Base-by-base conservation (phyloP, 169 alveolate genomes). In the Plasmodium knowlesi region DNA sequence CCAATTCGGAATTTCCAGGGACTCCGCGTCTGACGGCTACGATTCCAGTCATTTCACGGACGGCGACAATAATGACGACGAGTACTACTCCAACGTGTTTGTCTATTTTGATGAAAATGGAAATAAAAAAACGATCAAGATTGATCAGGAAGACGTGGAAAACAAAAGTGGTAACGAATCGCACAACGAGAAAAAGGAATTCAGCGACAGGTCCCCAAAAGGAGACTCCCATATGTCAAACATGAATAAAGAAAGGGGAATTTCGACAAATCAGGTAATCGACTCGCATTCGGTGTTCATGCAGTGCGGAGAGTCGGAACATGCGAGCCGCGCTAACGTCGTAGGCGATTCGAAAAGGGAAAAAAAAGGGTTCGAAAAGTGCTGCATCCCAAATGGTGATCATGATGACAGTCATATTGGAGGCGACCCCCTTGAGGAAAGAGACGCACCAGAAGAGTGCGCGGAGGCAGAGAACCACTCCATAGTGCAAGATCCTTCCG, bases 41-140 rank as follows among this genome's bases (percentile, higher is more conserved):
- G 83, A 57, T 37, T 79, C 83, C 16, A 84, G 76, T 37, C 22
- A 3, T 25, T 70, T 79, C n/a, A 14, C 32, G 46, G 89, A 92
- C 50, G 83, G 61, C 2, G 61, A 76, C 25, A 53, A 76, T 30
- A 50, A 30, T 79, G 79, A 92, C 34, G 93, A 84, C 19, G 84
- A 78, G 41, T 88, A 91, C 81, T 81, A 82, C 67, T 54, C 94
- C 1, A 79, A 74, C 34, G 82, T 79, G 67, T 81, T 82, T 70
- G 83, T 74, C 25, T 94, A 84, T 84, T 90, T 67, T 61, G 89
- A 43, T 57, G 95, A 95, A 92, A 92, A 83, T 72, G 94, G 97
- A 79, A 86, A 95, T 34, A 96, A 94, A 22, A 67, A 93, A 70
- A 93, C 93, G n/a, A 74, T 82, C 32, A 78, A 67, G 83, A 81